phyloP scores from a whole-genome alignment of 2,329 filamentous ascomycete species.

The Pseudogymnoascus sp. region DNA sequence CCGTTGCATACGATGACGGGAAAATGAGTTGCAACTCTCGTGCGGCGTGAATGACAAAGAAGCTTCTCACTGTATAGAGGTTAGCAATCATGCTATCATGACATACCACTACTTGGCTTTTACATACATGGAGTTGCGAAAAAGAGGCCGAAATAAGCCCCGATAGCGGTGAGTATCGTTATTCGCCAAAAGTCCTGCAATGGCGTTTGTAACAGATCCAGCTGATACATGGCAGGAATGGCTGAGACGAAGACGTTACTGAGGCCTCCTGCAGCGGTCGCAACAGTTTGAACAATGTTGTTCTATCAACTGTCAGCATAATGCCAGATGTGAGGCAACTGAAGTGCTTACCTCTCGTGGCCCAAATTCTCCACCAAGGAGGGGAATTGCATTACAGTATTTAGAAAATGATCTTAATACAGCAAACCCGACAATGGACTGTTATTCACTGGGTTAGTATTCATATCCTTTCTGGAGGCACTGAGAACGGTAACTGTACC shows the following conservation, averaged over 20 bases:
- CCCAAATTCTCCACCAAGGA: not conserved
- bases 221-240: slow-evolving; percentile 38
- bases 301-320: slow-evolving; percentile 40
- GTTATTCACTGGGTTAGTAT: not conserved
- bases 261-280: slow-evolving; percentile 37
- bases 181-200: slow-evolving; percentile 15
- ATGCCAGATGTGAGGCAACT: not conserved
- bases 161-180: slow-evolving; percentile 14
- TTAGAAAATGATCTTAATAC: slow-evolving; percentile 4
- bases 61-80: slow-evolving; percentile 35
- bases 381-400: not conserved
- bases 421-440: slow-evolving; percentile 1
- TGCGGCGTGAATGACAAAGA: slow-evolving; percentile 34
- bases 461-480: not conserved
- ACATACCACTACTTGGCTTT: not conserved
- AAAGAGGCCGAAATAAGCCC: slow-evolving; percentile 34
- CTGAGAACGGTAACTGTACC: not conserved
- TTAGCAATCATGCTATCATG: slow-evolving; percentile 18
- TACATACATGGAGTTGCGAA: slow-evolving; percentile 13
- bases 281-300: slow-evolving; percentile 40
- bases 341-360: not conserved
- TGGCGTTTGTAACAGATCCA: slow-evolving; percentile 29
- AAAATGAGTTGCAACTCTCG: slow-evolving; percentile 37
- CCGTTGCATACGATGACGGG: slow-evolving; percentile 37
- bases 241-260: slow-evolving; percentile 38